Evolutionary conservation across 441 rosid species (phyloP).

Genomic region (Pelargonium citronellum): DNA sequence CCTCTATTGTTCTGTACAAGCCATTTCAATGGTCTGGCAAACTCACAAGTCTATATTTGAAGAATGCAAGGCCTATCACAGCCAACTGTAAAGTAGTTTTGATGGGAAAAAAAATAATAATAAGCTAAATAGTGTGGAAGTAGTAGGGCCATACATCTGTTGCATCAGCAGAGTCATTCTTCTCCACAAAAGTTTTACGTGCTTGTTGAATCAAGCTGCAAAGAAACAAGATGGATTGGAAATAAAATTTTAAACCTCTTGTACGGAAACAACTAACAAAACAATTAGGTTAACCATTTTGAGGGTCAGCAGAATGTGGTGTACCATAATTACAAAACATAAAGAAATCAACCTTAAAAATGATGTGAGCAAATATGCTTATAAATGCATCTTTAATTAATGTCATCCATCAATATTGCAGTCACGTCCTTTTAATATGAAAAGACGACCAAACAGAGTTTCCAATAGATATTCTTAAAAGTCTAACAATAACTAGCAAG

Average conservation of each 20-base stretch:
- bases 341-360: background rate
- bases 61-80: background rate
- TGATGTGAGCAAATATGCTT: background rate
- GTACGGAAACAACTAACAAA: slow-evolving; percentile 9
- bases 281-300: background rate
- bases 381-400: slow-evolving; percentile 4
- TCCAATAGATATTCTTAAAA: too few species aligned
- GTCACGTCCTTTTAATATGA: background rate
- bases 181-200: slow-evolving; percentile 44
- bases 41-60: background rate
- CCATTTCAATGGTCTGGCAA: background rate
- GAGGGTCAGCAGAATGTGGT: background rate
- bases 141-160: slow-evolving; percentile 41
- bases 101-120: slow-evolving; percentile 15
- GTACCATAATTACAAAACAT: too few species aligned
- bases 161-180: slow-evolving; percentile 39
- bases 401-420: background rate
- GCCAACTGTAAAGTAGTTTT: background rate
- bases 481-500: background rate
- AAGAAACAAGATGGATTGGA: slow-evolving; percentile 20
- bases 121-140: slow-evolving; percentile 15
- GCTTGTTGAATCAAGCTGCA: slow-evolving; percentile 58
- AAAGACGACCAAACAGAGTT: background rate
- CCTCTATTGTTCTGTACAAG: background rate
- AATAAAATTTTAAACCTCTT: slow-evolving; percentile 16